phyloP scores from a whole-genome alignment of 805 yeast genomes.

The Pichia ethanolica region DNA sequence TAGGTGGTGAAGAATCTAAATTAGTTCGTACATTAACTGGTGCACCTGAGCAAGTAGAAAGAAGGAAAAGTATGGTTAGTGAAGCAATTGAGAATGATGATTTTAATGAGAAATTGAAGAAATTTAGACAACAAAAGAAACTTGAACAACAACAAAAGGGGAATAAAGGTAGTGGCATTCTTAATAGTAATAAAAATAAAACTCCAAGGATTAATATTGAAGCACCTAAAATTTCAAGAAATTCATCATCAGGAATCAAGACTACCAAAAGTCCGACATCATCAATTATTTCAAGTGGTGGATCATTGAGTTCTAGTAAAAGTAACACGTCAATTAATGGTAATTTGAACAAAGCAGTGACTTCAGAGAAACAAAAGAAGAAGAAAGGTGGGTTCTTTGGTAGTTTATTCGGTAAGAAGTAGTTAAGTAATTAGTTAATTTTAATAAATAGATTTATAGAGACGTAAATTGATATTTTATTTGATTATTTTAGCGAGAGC shows the following conservation, averaged over 20 bases:
- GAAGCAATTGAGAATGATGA: slow-evolving; percentile 6
- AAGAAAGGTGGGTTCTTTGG: too few species aligned
- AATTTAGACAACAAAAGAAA: slow-evolving; percentile 6
- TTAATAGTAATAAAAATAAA: neutral
- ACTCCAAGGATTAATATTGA: slow-evolving; percentile 15
- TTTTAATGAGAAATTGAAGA: slow-evolving; percentile 9
- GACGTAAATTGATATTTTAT: too few species aligned
- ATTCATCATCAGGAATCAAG: neutral
- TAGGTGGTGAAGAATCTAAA: slow-evolving; percentile 32
- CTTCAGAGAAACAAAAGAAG: too few species aligned
- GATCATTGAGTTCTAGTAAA: neutral
- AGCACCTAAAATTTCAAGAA: neutral
- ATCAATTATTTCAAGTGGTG: neutral
- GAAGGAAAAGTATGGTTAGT: slow-evolving; percentile 26
- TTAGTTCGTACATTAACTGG: slow-evolving; percentile 37
- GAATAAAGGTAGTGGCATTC: neutral
- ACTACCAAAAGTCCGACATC: neutral
- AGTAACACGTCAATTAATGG: neutral
- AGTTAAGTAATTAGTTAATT: too few species aligned
- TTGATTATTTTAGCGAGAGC: too few species aligned
- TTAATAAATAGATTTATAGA: too few species aligned
- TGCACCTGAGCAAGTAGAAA: slow-evolving; percentile 26
- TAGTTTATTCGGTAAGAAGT: too few species aligned
- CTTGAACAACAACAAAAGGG: slow-evolving; percentile 1
- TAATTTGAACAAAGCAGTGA: too few species aligned